These are phyloP conservation scores for Synchytrium microbalum DNA, from an alignment of 371 early-diverging fungal genomes.

Conservation along the genomic window DNA sequence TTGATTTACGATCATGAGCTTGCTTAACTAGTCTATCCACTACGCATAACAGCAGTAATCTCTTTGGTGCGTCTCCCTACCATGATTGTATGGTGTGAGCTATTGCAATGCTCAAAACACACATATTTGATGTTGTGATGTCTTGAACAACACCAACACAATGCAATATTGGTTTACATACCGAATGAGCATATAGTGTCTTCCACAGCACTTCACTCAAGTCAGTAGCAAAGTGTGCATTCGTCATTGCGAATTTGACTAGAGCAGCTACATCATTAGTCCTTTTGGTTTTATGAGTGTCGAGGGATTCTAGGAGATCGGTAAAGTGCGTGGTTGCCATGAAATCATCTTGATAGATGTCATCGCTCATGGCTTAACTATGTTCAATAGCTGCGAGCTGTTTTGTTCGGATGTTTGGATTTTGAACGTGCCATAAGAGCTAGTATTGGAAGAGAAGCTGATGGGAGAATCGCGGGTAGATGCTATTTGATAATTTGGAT, in stretches of 20 bases:
- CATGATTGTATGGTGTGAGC: neutral
- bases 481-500: no score
- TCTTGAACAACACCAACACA: no score
- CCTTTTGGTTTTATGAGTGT: neutral
- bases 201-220: neutral
- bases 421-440: neutral
- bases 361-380: constrained; percentile 1
- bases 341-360: neutral
- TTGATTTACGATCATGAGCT: neutral
- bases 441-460: no score
- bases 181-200: neutral
- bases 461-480: no score
- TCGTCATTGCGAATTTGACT: neutral
- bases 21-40: neutral
- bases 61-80: neutral
- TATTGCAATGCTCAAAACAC: neutral
- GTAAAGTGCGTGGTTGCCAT: neutral
- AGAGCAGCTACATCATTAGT: neutral
- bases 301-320: neutral
- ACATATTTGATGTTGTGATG: neutral
- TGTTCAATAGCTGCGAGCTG: no score
- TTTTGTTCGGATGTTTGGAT: neutral
- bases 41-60: neutral
- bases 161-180: no score
- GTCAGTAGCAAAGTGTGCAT: neutral